Evolutionary conservation across 2,329 filamentous ascomycete species (phyloP).

Genomic region (Ceratocystis variospora): DNA sequence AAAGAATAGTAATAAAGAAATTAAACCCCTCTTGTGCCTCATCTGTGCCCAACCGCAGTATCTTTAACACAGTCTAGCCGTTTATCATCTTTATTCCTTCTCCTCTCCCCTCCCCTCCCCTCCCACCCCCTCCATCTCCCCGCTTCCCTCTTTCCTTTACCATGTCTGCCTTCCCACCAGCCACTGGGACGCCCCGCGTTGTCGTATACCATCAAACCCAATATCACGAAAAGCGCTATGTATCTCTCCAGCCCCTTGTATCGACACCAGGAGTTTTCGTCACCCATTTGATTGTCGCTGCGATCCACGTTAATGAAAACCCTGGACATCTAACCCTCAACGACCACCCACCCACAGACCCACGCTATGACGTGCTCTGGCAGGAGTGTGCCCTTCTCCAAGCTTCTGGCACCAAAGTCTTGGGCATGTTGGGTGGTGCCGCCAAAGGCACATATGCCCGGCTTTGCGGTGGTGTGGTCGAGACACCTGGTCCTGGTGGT

Average conservation of each 20-base stretch:
- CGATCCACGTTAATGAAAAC: constrained; percentile 64
- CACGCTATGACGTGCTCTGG: constrained; percentile 62
- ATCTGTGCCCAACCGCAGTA: neutral
- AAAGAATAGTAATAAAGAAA: neutral
- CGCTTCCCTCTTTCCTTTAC: neutral
- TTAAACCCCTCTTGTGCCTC: neutral
- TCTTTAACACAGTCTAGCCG: neutral
- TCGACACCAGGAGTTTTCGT: constrained; percentile 29
- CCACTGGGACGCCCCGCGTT: constrained; percentile 26
- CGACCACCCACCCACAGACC: constrained; percentile 55
- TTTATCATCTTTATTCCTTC: neutral
- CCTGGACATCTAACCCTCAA: constrained; percentile 63
- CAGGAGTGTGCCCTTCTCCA: constrained; percentile 60
- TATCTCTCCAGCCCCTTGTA: constrained; percentile 42
- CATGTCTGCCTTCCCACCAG: constrained; percentile 26
- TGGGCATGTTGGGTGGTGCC: constrained; percentile 80
- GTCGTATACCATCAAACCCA: constrained; percentile 44
- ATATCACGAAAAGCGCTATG: constrained; percentile 32
- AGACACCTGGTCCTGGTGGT: constrained; percentile 22
- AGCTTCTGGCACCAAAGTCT: constrained; percentile 58
- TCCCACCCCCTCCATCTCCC: neutral
- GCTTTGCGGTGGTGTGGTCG: constrained; percentile 38
- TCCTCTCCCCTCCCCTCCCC: no score
- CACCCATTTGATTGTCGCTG: constrained; percentile 77
- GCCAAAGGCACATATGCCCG: constrained; percentile 55